A percentile compares a stretch with the other conserved stretches of the same genome.
Conservation (phyloP, 2,329 filamentous ascomycete species). For the Alternaria triticimaculans region DNA sequence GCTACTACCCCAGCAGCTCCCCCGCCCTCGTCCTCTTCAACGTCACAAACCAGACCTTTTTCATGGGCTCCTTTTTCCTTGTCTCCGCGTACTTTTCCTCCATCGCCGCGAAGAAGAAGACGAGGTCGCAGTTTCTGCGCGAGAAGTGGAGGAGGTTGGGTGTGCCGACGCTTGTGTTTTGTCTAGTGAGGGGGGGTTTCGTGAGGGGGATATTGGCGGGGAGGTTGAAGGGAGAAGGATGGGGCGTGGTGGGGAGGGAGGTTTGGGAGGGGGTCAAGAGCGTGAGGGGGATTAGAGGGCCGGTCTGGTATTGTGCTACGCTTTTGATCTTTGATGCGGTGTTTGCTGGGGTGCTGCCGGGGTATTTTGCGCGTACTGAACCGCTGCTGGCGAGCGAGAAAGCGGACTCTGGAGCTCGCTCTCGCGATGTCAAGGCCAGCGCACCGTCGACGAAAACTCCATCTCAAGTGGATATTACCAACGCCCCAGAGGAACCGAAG, state of each 20-base stretch:
- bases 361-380: neutral
- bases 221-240: neutral
- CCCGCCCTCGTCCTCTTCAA: slow-evolving; percentile 18
- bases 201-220: slow-evolving; percentile 1
- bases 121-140: neutral
- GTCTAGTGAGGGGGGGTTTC: slow-evolving; percentile 5
- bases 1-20: slow-evolving; percentile 3
- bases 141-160: slow-evolving; percentile 27
- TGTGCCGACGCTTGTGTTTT: slow-evolving; percentile 20
- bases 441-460: neutral
- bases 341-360: slow-evolving; percentile 3
- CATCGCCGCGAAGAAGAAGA: slow-evolving; percentile 7
- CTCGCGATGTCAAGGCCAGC: neutral
- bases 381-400: neutral
- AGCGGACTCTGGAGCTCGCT: neutral
- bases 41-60: slow-evolving; percentile 27
- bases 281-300: slow-evolving; percentile 19
- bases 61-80: slow-evolving; percentile 31
- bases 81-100: slow-evolving; percentile 28
- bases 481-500: neutral
- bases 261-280: slow-evolving; percentile 4
- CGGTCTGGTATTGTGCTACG: slow-evolving; percentile 29
- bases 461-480: neutral
- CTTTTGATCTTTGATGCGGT: slow-evolving; percentile 23
- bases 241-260: neutral